These are phyloP conservation scores for Candida xiaguanensis DNA, from an alignment of 805 yeast species.

Conservation along the genomic window DNA sequence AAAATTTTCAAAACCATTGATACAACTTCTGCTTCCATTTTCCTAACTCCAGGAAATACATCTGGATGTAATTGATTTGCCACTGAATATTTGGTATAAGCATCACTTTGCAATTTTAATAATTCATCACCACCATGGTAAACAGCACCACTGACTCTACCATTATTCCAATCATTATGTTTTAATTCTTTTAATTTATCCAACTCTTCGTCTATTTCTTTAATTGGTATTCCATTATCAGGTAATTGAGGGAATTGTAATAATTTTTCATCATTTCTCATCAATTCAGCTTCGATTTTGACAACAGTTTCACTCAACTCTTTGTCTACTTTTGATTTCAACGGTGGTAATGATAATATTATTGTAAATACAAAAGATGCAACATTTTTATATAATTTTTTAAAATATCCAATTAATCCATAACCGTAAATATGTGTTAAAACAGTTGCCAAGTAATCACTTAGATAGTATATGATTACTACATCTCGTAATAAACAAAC, in stretches of 20 bases:
- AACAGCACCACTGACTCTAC: conserved; percentile 91
- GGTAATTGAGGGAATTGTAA: conserved; percentile 55
- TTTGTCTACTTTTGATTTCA: conserved; percentile 52
- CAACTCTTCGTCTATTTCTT: conserved; percentile 48
- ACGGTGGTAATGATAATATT: conserved; percentile 46
- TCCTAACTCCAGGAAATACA: conserved; percentile 92
- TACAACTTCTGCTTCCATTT: conserved; percentile 95
- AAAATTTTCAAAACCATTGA: conserved; percentile 81
- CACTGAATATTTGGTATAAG: conserved; percentile 73
- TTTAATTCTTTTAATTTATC: conserved; percentile 47
- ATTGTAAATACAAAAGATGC: conserved; percentile 21
- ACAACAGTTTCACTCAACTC: conserved; percentile 51
- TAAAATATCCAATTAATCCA: conserved; percentile 34
- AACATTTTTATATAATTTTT: conserved; percentile 11
- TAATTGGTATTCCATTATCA: conserved; percentile 47
- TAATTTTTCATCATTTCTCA: conserved; percentile 49
- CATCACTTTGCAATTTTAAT: conserved; percentile 67
- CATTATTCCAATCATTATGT: conserved; percentile 79
- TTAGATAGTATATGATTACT: conserved; percentile 14
- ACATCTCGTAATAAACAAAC: conserved; percentile 16
- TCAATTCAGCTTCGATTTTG: conserved; percentile 54
- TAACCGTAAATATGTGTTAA: conserved; percentile 26
- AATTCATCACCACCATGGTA: conserved; percentile 92
- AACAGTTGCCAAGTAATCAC: conserved; percentile 9
- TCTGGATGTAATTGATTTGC: conserved; percentile 97